Evolutionary conservation across 768 basidiomycete species (phyloP).

Genomic region (Termitomyces sp.): DNA sequence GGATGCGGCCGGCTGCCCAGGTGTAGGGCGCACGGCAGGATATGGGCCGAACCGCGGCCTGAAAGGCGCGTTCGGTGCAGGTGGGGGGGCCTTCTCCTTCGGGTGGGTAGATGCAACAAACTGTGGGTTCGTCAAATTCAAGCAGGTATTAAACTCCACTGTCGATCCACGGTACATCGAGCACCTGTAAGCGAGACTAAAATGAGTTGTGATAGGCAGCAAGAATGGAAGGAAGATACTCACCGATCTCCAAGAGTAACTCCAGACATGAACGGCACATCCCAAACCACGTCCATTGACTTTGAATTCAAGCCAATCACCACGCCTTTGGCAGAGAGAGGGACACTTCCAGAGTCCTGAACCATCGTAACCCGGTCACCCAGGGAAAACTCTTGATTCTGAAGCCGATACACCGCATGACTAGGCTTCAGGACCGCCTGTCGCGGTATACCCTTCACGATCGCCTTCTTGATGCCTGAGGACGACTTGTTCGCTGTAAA

Average conservation of each 20-base stretch:
- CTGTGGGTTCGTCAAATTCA: conserved; percentile 85
- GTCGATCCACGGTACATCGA: conserved; percentile 90
- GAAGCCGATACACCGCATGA: conserved; percentile 84
- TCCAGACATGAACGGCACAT: conserved; percentile 92
- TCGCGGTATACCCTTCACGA: conserved; percentile 91
- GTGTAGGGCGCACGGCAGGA: conserved; percentile 49
- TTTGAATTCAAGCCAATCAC: conserved; percentile 85
- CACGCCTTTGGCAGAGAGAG: conserved; percentile 87
- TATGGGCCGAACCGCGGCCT: conserved; percentile 64
- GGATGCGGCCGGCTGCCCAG: conserved; percentile 49
- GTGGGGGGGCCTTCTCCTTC: conserved; percentile 36
- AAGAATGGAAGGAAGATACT: conserved; percentile 5
- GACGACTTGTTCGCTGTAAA: conserved; percentile 57
- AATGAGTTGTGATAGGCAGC: neutral
- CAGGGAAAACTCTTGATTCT: conserved; percentile 80
- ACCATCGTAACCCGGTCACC: conserved; percentile 97
- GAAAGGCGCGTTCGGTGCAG: conserved; percentile 48
- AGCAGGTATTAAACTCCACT: conserved; percentile 79
- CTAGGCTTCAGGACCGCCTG: conserved; percentile 91
- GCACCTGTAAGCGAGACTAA: conserved; percentile 45
- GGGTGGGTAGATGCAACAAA: conserved; percentile 75
- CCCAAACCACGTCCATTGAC: conserved; percentile 95
- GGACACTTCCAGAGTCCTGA: conserved; percentile 89
- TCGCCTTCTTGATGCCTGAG: conserved; percentile 76
- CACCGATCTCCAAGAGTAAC: conserved; percentile 80